Conservation (phyloP, 1,284 basidiomycete species). For the Moniliophthora roreri region DNA sequence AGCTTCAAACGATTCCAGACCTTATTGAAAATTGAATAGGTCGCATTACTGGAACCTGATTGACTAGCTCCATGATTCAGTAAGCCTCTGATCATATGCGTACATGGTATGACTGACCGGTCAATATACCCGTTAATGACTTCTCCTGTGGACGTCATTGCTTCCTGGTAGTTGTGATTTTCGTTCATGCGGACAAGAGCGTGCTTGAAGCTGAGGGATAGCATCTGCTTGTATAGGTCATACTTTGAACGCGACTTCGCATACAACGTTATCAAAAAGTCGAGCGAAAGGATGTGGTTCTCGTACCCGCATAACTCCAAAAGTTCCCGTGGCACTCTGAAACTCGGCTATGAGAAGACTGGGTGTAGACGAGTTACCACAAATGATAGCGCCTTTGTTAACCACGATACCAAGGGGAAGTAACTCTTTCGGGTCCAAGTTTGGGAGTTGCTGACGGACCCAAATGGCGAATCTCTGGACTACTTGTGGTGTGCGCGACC, state of each 20-base stretch:
- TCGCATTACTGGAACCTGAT: background rate
- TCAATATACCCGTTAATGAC: constrained; percentile 59
- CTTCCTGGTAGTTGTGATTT: constrained; percentile 73
- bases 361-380: constrained; percentile 84
- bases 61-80: background rate
- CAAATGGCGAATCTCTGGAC: constrained; percentile 46
- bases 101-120: constrained; percentile 43
- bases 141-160: constrained; percentile 67
- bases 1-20: constrained; percentile 57
- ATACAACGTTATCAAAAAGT: background rate
- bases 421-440: constrained; percentile 74
- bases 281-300: background rate
- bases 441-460: constrained; percentile 62
- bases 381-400: constrained; percentile 73
- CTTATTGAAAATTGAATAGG: constrained; percentile 41
- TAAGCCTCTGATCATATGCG: background rate
- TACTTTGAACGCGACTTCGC: constrained; percentile 71
- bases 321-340: constrained; percentile 69
- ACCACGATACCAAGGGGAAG: constrained; percentile 79
- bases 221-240: constrained; percentile 80
- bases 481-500: constrained; percentile 41
- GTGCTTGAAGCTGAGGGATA: constrained; percentile 69
- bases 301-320: constrained; percentile 72
- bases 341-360: constrained; percentile 82
- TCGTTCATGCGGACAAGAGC: constrained; percentile 68